phyloP scores from a whole-genome alignment of 1,284 basidiomycete genomes.

The Serendipita sp. region DNA sequence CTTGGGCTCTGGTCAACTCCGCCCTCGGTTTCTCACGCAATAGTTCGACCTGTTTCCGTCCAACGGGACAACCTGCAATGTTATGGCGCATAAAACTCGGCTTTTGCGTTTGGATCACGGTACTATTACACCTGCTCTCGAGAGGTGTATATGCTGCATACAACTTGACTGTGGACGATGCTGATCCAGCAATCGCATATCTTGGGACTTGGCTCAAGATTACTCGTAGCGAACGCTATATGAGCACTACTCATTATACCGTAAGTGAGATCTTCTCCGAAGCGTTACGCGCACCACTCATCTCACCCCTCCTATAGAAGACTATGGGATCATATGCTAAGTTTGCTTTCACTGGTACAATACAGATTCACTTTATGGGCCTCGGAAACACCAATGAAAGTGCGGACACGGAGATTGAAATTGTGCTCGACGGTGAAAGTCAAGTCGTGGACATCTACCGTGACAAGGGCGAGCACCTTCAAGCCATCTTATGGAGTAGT shows the following conservation, averaged over 20 bases:
- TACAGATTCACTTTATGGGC: neutral
- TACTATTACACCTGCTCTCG: too few relatives aligned
- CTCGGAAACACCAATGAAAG: neutral
- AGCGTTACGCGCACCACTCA: neutral
- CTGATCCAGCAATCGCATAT: neutral
- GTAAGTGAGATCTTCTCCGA: neutral
- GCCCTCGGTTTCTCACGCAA: too few relatives aligned
- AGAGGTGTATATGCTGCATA: neutral
- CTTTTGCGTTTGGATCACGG: too few relatives aligned
- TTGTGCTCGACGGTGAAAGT: neutral
- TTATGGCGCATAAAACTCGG: too few relatives aligned
- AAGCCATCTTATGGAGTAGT: neutral
- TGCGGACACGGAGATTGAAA: neutral
- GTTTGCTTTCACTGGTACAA: neutral
- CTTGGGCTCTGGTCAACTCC: too few relatives aligned
- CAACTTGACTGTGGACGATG: neutral
- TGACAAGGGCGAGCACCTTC: neutral
- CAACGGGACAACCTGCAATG: too few relatives aligned
- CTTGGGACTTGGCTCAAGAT: neutral
- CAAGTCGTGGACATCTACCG: neutral
- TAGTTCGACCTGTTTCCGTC: too few relatives aligned
- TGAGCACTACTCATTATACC: constrained; percentile 2
- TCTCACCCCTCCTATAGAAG: neutral
- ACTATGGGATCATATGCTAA: neutral
- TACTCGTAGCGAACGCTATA: neutral